Percentiles rank a stretch among this genome's conserved stretches.
Conservation (phyloP, 2,329 filamentous ascomycete genomes). For the Magnaporthales sp. region DNA sequence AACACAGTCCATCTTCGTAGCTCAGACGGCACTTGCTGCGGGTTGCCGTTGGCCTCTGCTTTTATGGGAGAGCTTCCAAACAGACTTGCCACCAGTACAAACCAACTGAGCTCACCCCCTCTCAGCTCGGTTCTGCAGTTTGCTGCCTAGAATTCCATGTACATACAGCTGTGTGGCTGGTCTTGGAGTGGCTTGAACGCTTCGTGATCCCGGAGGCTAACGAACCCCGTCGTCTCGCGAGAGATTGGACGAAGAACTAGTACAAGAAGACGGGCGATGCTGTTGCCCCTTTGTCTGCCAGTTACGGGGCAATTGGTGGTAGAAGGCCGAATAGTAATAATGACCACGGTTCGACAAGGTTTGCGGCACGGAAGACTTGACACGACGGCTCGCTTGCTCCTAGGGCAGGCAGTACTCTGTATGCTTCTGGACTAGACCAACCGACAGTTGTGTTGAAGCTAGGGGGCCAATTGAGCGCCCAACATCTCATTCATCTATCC, state of each 20-base stretch:
- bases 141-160: background rate
- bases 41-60: background rate
- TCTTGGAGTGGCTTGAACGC: background rate
- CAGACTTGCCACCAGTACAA: background rate
- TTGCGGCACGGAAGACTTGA: slow-evolving; percentile 6
- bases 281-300: background rate
- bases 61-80: background rate
- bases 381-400: slow-evolving; percentile 11
- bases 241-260: background rate
- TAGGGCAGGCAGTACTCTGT: background rate
- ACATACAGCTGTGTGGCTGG: background rate
- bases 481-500: background rate
- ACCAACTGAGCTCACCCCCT: background rate
- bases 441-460: background rate
- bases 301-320: background rate
- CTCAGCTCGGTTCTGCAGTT: background rate
- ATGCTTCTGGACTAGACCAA: background rate
- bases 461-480: background rate
- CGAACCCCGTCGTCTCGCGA: background rate
- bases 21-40: background rate
- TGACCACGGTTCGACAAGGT: background rate
- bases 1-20: background rate
- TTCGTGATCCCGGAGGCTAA: background rate
- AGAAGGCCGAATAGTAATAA: background rate
- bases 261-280: background rate